A percentile compares a stretch with the other conserved stretches of the same genome.
These are phyloP conservation scores for Solanum corneliomulleri DNA, from an alignment of 257 asterid genomes.

Conservation along the genomic window DNA sequence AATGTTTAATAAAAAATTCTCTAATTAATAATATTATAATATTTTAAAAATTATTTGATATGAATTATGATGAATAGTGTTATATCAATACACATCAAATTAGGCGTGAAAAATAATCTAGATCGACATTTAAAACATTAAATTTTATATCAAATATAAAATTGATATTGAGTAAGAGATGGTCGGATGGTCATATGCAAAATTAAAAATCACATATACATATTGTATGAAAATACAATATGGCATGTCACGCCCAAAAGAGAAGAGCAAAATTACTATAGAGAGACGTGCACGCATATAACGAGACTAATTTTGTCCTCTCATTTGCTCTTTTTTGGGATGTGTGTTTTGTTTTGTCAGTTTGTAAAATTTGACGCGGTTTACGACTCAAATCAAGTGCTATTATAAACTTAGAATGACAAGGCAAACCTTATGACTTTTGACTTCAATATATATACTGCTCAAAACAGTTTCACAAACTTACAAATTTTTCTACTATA, in stretches of 20 bases:
- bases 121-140: too few relatives aligned
- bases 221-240: neutral
- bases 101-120: too few relatives aligned
- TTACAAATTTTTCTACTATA: neutral
- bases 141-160: too few relatives aligned
- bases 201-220: neutral
- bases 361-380: neutral
- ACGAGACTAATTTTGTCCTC: constrained; percentile 40
- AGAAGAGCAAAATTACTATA: neutral
- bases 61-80: too few relatives aligned
- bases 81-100: too few relatives aligned
- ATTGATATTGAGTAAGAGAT: too few relatives aligned
- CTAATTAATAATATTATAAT: too few relatives aligned
- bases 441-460: constrained; percentile 19
- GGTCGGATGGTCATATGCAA: neutral
- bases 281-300: constrained; percentile 26
- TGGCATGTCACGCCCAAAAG: neutral
- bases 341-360: neutral
- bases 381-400: constrained; percentile 20
- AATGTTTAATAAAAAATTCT: too few relatives aligned
- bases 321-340: neutral
- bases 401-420: neutral
- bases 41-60: too few relatives aligned
- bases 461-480: neutral
- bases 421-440: constrained; percentile 42